Evolutionary conservation across 257 asterid genomes (phyloP), one percentile per base, ranked within the genome.

Genomic region (Lithospermum erythrorhizon): DNA sequence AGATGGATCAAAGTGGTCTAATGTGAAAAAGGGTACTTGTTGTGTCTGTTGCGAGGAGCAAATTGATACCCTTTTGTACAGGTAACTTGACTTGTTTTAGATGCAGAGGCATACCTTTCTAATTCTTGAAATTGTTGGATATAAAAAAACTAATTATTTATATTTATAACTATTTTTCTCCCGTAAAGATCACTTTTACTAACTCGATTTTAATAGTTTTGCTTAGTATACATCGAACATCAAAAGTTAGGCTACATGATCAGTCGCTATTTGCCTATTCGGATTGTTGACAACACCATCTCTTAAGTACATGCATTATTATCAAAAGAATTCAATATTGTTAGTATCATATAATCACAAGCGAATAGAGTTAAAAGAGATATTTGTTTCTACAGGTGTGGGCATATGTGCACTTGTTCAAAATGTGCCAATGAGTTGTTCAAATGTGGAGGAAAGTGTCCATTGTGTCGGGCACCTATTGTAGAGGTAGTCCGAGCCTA

Each of bases 381-480:
- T 22, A 7, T 64, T 52, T 25, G 53, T 13, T 55, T 59, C 27
- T 67, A 62, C 85, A 90, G 98, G 77, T 90, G 98, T 57, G 98
- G 98, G 74, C 98, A 90, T 81, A 90, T 90, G 98, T 87, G 98
- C 80, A 87, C 96, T 18, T 90, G 96, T 76, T 79, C 90, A 13
- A 81, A 75, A 71, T 90, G 98, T 58, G 98, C 96, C 2, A 87
- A 75, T 19, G 96, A 90, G 83, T 63, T 90, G 82, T 86, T 83
- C 37, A 73, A 86, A 32, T 83, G 93, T 47, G 94, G 91, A 64
- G 95, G 98, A 16, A 90, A 87, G 69, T 90, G 98, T 65, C 98
- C 98, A 0, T 71, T 85, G 75, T 90, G 98, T 68, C 82, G 96
- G 67, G 95, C 98, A 35, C 96, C 96, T n/a, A 87, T 87, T 35